phyloP scores from a whole-genome alignment of 2,329 filamentous ascomycete genomes.

The Talaromyces sp. region DNA sequence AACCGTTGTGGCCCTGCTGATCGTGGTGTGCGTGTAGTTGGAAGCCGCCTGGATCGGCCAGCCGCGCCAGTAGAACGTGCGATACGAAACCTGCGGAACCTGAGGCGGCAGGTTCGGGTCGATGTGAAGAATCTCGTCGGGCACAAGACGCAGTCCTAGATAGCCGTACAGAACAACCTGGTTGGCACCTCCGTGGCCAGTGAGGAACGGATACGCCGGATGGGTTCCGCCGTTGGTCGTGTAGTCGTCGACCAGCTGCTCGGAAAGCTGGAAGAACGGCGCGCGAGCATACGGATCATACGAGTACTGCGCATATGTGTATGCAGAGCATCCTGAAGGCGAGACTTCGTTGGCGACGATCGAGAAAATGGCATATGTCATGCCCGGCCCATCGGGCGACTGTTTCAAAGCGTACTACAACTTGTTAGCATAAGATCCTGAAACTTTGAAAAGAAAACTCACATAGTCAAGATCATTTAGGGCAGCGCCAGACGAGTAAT shows the following conservation, averaged over 20 bases:
- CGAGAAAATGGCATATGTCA: conserved; percentile 68
- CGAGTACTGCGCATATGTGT: conserved; percentile 61
- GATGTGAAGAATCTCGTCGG: conserved; percentile 55
- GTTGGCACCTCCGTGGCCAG: conserved; percentile 63
- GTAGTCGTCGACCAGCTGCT: conserved; percentile 60
- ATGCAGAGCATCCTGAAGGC: conserved; percentile 62
- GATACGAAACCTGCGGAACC: conserved; percentile 55
- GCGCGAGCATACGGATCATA: conserved; percentile 59
- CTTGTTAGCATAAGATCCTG: conserved; percentile 7
- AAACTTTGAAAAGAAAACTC: conserved; percentile 20
- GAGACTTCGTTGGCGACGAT: conserved; percentile 62
- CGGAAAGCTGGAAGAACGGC: conserved; percentile 67
- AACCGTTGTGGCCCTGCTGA: conserved; percentile 47
- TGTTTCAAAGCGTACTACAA: conserved; percentile 61
- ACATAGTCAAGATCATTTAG: conserved; percentile 59
- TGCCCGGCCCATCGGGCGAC: conserved; percentile 62
- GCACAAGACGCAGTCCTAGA: conserved; percentile 57
- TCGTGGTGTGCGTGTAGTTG: conserved; percentile 60
- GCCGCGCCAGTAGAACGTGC: conserved; percentile 63
- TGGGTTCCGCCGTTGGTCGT: conserved; percentile 59
- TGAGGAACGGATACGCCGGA: conserved; percentile 66
- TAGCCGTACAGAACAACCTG: conserved; percentile 65
- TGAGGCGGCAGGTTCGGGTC: conserved; percentile 63
- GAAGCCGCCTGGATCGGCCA: conserved; percentile 57
- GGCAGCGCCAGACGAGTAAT: conserved; percentile 45